Evolutionary conservation across 768 basidiomycete genomes (phyloP), one percentile per base, ranked within the genome.

Genomic region (Amanita phalloides): DNA sequence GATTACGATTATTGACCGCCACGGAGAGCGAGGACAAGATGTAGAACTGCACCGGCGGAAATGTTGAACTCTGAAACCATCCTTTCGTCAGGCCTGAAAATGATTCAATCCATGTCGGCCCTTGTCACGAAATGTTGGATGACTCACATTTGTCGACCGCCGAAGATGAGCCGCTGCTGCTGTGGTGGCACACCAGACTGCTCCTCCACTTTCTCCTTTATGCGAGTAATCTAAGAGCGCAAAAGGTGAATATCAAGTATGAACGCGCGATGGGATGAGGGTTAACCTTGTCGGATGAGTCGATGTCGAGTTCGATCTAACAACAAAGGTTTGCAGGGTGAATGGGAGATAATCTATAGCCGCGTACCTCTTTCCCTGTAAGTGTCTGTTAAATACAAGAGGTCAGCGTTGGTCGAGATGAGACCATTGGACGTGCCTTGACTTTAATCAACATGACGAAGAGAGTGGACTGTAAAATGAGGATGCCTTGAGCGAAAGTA

Each of bases 151-250:
- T 96, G 94, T 62, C 93, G 82, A 32, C 95, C 95, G 61, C 79
- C 69, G 66, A 85, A 96, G 65, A 98, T 98, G 61, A 98, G 68
- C 53, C 95, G 82, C 67, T 98, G 95, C 67, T 98, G 95, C 39
- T 76, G 89, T 55, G 95, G 95, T 21, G 95, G 95, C 38, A 98
- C 95, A 57, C 95, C 95, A 5, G 92, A 93, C 70, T 97, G 94
- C 72, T 97, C 94, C 67, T 98, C 95, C 7, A 97, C 91, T 66
- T 90, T 89, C 77, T 95, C 93, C 73, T 98, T 98, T 70, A 98
- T 92, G 58, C 89, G 81, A 43, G 81, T 74, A 61, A 96, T 90
- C 95, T 98, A 63, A 26, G 21, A 38, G 37, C 23, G 35, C 38
- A 42, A 59, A 17, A 51, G 44, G 25, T 26, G n/a, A 38, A 9